Percentiles rank a stretch among this genome's conserved stretches.
Evolutionary conservation across 768 basidiomycete genomes (phyloP).

Genomic region (Tubosaeta sp.): DNA sequence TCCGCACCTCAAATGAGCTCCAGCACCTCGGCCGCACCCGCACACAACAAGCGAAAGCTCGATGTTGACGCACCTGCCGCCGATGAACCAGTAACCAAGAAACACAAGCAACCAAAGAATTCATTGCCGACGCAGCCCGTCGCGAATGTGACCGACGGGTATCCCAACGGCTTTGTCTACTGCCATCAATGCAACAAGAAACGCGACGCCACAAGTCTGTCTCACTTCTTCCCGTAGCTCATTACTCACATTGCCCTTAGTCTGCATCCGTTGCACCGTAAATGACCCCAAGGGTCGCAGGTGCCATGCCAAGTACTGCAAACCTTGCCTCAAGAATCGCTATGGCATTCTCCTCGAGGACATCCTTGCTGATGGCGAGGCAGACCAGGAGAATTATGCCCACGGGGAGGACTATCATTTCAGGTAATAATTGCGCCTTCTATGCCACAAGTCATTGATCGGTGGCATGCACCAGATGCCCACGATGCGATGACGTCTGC

Average conservation of each 20-base stretch:
- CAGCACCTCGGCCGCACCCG: conserved; percentile 27
- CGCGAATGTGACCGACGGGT: conserved; percentile 24
- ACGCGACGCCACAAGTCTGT: conserved; percentile 47
- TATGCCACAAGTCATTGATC: conserved; percentile 9
- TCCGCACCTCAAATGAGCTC: conserved; percentile 26
- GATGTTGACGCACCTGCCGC: conserved; percentile 25
- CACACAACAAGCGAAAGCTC: conserved; percentile 48
- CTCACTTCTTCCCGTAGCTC: background rate
- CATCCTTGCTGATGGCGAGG: conserved; percentile 39
- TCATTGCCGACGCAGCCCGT: conserved; percentile 10
- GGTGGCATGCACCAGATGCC: conserved; percentile 47
- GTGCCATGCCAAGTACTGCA: conserved; percentile 61
- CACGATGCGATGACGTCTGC: conserved; percentile 61
- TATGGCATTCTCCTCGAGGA: conserved; percentile 46
- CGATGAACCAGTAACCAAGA: conserved; percentile 18
- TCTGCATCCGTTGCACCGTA: conserved; percentile 36
- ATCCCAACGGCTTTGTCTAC: conserved; percentile 42
- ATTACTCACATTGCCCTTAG: conserved; percentile 20
- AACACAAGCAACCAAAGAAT: conserved; percentile 28
- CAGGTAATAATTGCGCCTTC: conserved; percentile 37
- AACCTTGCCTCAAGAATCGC: conserved; percentile 59
- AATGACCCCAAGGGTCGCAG: conserved; percentile 32
- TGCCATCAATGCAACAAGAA: conserved; percentile 75
- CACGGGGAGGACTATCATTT: conserved; percentile 41
- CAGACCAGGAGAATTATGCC: conserved; percentile 25